These are phyloP conservation scores for Pseudocercospora vitis DNA, from an alignment of 2,329 filamentous ascomycete species.

Conservation along the genomic window DNA sequence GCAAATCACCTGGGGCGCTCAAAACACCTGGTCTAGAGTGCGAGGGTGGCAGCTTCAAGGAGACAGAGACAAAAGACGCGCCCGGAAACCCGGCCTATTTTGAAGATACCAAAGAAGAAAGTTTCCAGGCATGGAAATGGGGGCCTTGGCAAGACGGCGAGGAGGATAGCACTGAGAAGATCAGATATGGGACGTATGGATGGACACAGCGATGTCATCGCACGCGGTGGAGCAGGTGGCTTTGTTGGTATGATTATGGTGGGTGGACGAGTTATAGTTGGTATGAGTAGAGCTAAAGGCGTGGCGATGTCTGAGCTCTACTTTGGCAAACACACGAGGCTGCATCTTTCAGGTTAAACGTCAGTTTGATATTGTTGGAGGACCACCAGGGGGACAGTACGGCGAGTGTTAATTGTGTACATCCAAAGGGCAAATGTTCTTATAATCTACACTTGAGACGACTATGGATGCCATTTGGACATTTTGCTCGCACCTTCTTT, in stretches of 20 bases:
- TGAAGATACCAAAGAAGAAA: neutral
- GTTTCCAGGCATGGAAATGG: neutral
- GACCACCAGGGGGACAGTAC: too few species aligned
- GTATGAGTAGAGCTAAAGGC: neutral
- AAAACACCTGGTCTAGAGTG: neutral
- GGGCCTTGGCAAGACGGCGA: neutral
- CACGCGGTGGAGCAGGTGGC: conserved; percentile 2
- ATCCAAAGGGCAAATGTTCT: too few species aligned
- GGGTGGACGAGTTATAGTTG: neutral
- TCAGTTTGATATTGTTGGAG: too few species aligned
- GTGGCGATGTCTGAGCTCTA: neutral
- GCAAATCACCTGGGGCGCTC: neutral
- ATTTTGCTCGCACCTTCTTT: too few species aligned
- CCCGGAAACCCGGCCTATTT: neutral
- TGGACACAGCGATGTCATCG: conserved; percentile 3
- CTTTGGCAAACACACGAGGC: too few species aligned
- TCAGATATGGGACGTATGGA: neutral
- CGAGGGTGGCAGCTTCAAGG: neutral
- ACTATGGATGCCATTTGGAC: neutral
- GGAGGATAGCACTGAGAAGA: neutral
- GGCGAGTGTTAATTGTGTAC: too few species aligned
- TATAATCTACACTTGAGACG: too few species aligned
- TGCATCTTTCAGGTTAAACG: neutral
- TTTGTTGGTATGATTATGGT: conserved; percentile 1
- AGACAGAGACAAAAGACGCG: neutral